Conservation (phyloP, 2,329 filamentous ascomycete genomes). For the Akanthomyces muscarius region DNA sequence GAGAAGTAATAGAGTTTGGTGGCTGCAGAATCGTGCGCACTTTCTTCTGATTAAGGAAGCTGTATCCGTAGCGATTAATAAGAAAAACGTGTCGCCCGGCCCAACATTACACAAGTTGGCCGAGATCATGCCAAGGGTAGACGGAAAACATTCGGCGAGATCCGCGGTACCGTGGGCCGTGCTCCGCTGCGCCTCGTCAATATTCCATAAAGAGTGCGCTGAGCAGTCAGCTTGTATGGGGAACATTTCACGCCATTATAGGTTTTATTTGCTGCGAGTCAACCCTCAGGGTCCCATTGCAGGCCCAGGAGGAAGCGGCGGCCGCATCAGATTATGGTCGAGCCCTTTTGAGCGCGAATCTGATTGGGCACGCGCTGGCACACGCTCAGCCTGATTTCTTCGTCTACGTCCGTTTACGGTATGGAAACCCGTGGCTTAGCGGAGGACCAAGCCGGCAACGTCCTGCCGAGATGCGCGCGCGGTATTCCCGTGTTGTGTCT, state of each 20-base stretch:
- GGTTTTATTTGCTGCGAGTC: not conserved
- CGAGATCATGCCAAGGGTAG: not conserved
- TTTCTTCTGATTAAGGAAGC: not conserved
- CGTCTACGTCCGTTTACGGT: not conserved
- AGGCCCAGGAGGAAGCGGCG: not conserved
- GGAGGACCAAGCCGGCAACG: not conserved
- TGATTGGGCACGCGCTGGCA: not conserved
- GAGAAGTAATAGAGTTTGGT: not conserved
- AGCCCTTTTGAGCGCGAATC: not conserved
- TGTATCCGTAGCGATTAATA: too few relatives aligned
- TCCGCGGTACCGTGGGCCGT: not conserved
- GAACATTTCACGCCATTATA: not conserved
- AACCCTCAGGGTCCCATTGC: slow-evolving; percentile 2
- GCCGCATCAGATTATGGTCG: not conserved
- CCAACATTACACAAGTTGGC: not conserved
- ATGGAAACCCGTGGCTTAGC: slow-evolving; percentile 1
- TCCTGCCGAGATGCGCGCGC: not conserved
- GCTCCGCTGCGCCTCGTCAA: not conserved
- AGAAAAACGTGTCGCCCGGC: not conserved
- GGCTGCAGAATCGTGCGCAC: not conserved
- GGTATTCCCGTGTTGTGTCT: not conserved
- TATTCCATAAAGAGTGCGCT: not conserved
- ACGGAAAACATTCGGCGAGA: not conserved
- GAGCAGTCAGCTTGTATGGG: not conserved
- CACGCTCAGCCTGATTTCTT: not conserved